Conservation (phyloP, 2,329 filamentous ascomycete genomes). For the Fusarium sp. region DNA sequence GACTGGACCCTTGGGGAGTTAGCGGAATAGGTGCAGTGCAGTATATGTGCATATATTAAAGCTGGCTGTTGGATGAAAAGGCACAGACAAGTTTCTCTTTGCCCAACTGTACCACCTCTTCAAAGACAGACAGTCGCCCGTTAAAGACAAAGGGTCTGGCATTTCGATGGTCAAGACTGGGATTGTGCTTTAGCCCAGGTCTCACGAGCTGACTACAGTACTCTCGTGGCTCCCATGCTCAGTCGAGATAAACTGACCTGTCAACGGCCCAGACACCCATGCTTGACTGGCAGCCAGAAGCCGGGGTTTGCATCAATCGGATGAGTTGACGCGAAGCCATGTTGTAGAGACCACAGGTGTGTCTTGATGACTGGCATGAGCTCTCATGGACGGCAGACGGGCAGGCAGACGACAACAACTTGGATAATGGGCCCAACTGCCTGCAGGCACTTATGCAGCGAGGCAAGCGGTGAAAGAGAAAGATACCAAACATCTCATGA, state of each 20-base stretch:
- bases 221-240: slow-evolving; percentile 49
- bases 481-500: slow-evolving; percentile 24
- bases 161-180: slow-evolving; percentile 9
- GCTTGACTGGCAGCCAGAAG: slow-evolving; percentile 30
- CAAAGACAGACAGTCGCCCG: too few relatives aligned
- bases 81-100: slow-evolving; percentile 18
- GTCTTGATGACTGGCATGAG: slow-evolving; percentile 36
- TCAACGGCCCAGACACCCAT: slow-evolving; percentile 42
- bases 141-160: slow-evolving; percentile 29
- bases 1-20: slow-evolving; percentile 18
- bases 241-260: slow-evolving; percentile 40
- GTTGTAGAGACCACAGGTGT: slow-evolving; percentile 37
- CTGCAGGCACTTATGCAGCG: slow-evolving; percentile 42
- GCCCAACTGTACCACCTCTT: not conserved
- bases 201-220: slow-evolving; percentile 38
- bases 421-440: slow-evolving; percentile 28
- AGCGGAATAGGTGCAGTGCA: slow-evolving; percentile 27
- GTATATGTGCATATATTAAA: slow-evolving; percentile 20
- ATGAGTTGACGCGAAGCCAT: slow-evolving; percentile 23
- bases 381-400: slow-evolving; percentile 27
- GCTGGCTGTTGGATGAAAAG: slow-evolving; percentile 22
- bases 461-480: slow-evolving; percentile 46
- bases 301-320: slow-evolving; percentile 38
- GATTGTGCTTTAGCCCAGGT: slow-evolving; percentile 22
- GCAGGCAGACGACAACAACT: slow-evolving; percentile 20